Percentiles rank a stretch among this genome's conserved stretches.
These are phyloP conservation scores for Sherardia arvensis DNA, from an alignment of 257 asterid genomes.

Conservation along the genomic window DNA sequence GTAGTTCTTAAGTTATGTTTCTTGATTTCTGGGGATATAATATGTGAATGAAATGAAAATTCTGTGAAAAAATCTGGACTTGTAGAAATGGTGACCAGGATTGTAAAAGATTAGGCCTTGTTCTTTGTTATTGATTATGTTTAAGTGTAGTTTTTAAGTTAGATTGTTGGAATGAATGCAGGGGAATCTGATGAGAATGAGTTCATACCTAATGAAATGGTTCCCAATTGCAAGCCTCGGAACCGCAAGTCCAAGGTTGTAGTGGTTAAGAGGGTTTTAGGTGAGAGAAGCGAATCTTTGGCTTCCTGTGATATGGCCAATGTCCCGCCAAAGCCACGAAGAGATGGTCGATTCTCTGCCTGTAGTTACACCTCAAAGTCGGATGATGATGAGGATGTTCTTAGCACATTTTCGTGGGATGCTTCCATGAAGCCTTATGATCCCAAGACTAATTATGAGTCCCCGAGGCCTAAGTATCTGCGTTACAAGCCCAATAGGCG, in stretches of 20 bases:
- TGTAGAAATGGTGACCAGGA: too few relatives aligned
- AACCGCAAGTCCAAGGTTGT: constrained; percentile 49
- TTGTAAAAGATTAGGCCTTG: too few relatives aligned
- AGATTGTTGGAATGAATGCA: constrained; percentile 19
- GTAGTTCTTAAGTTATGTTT: background rate
- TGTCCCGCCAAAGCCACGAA: background rate
- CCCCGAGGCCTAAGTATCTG: constrained; percentile 69
- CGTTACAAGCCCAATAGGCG: constrained; percentile 66
- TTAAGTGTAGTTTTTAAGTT: background rate
- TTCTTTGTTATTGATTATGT: background rate
- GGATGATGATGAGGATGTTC: constrained; percentile 27
- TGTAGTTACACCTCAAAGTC: constrained; percentile 14
- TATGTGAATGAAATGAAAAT: background rate
- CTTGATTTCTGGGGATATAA: background rate
- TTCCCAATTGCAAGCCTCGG: constrained; percentile 26
- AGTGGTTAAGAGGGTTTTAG: constrained; percentile 43
- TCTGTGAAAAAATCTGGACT: too few relatives aligned
- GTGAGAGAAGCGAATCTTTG: too few relatives aligned
- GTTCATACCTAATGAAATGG: constrained; percentile 16
- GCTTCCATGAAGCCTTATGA: constrained; percentile 40
- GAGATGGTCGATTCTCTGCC: constrained; percentile 9
- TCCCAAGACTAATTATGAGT: constrained; percentile 41
- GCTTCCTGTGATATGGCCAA: constrained; percentile 12
- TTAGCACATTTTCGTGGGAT: constrained; percentile 10
- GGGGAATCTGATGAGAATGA: constrained; percentile 59